Base-by-base conservation (phyloP, 495 filamentous ascomycete genomes). In the Neurospora tetrasperma region DNA sequence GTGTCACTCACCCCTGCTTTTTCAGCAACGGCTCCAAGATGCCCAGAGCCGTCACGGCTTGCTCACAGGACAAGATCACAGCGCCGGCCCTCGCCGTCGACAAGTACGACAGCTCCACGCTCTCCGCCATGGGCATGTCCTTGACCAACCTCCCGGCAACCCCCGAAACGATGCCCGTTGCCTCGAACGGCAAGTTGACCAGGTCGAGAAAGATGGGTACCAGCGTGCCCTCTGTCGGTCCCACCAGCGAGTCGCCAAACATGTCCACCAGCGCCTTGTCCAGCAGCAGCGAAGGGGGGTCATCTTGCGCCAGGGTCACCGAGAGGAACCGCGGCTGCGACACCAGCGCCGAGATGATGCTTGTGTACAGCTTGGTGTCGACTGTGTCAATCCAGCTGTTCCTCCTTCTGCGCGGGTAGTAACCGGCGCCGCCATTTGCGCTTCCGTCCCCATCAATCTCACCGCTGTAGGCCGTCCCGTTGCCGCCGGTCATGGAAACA, bases 141-240 rank as follows among this genome's bases (percentile, higher is more conserved):
- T 80, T 87, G 2, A 93, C 92, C 48, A 97, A 84, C 74, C 88
- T 88, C 16, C 93, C 92, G 1, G 94, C 94, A 23, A 98, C 92
- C 9, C 94, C 94, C 76, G 93, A 97, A 43, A 98, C 93, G 71
- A 98, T 97, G 42, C 96, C 96, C 2, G 94, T 97, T 5, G 93
- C 94, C 80, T 97, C 94, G 31, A 94, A 85, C 1, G 94, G 93
- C 4, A 98, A 84, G 40, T 90, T 89, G 27, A 87, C 87, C 69
- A 99, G 84, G 75, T 98, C 94, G 3, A 99, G 86, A 74, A 92
- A 95, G 74, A 99, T 96, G 0, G 96, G 94, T 16, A 98, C 89
- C 18, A 97, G 87, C 42, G 89, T 87, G 69, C 93, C 91, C 69
- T 93, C 91, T 31, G 90, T 93, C 40, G 90, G 90, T 14, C 96